Evolutionary conservation across 2,329 filamentous ascomycete species (phyloP).

Genomic region (Colletotrichum sojae): DNA sequence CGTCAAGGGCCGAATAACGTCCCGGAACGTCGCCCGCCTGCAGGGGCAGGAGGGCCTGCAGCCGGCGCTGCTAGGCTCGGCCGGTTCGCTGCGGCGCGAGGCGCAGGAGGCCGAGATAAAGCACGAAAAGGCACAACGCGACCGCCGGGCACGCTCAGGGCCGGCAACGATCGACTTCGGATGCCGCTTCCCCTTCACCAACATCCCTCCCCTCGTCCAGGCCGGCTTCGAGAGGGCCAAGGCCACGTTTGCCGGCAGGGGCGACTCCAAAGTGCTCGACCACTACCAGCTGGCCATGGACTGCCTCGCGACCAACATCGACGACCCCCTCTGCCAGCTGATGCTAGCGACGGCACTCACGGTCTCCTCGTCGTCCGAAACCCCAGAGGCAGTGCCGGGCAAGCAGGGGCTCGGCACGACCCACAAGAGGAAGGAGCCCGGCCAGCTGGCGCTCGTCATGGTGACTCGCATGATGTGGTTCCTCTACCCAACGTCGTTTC

Average conservation of each 20-base stretch:
- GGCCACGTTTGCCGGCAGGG: background rate
- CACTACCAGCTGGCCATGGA: too few species aligned
- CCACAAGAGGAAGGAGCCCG: background rate
- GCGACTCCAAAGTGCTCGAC: conserved; percentile 1
- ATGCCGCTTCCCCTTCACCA: background rate
- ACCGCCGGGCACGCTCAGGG: background rate
- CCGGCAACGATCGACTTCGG: conserved; percentile 7
- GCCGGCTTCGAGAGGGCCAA: background rate
- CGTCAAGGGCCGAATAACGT: background rate
- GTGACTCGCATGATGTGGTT: conserved; percentile 11
- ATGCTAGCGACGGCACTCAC: too few species aligned
- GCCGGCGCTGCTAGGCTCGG: background rate
- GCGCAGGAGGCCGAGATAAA: conserved; percentile 1
- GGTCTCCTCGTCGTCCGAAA: background rate
- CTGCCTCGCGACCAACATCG: too few species aligned
- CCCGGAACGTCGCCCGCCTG: background rate
- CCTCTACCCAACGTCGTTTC: conserved; percentile 10
- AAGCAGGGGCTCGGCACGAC: background rate
- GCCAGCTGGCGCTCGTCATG: conserved; percentile 6
- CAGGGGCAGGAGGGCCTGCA: background rate
- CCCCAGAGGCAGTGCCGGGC: background rate
- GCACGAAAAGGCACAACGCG: background rate
- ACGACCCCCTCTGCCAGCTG: too few species aligned
- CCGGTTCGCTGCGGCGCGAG: background rate
- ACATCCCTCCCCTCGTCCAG: conserved; percentile 6